Base-by-base conservation (phyloP, 108 stramenopile species). In the Cyclotella choctawhatcheeana region DNA sequence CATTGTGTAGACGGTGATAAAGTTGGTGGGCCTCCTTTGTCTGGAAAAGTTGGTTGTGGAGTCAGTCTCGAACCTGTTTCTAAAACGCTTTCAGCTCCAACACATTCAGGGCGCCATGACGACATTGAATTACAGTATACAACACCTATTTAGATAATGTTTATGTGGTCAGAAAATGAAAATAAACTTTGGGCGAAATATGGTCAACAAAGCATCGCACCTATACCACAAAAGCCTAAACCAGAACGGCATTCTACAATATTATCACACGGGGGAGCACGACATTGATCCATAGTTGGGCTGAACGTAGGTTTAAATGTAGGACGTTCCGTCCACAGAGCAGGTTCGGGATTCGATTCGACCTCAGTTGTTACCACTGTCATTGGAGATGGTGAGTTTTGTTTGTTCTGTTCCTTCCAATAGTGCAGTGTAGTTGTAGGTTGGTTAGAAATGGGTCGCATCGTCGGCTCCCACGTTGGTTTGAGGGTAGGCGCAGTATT, bases 391-490 rank as follows among this genome's bases (percentile, higher is more conserved):
- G 43, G 48, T 25, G 37, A 40, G 37, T 58, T 50, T 16, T 64
- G 27, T 10, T 65, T 58, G 37, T 66, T 66, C 54, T 66, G 56
- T 4, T 26, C 64, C 48, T 20, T 37, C 73, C 73, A 74, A 24
- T 64, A 44, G 18, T 74, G 58, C 6, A 45, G 30, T 6, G 64
- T 50, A 31, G 73, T 61, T 34, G 78, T 72, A 6, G 78, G 78
- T 25, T 18, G 40, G 0, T 22, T 18, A 17, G 76, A 44, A 25
- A 52, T 44, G 18, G 78, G 78, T 43, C 30, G 58, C 40, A 14
- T 62, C 27, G 71, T 79, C 14, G 78, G 78, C 37, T 79, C 78
- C 78, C 78, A 79, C 24, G 78, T 79, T 17, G 78, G 78, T 33
- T 79, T 79, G 13, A 63, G n/a, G 1, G 64, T 66, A 34, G 65